Evolutionary conservation across 164 flowering plant genomes (phyloP), one percentile per base, ranked within the genome.

Genomic region (Amborella trichopoda): DNA sequence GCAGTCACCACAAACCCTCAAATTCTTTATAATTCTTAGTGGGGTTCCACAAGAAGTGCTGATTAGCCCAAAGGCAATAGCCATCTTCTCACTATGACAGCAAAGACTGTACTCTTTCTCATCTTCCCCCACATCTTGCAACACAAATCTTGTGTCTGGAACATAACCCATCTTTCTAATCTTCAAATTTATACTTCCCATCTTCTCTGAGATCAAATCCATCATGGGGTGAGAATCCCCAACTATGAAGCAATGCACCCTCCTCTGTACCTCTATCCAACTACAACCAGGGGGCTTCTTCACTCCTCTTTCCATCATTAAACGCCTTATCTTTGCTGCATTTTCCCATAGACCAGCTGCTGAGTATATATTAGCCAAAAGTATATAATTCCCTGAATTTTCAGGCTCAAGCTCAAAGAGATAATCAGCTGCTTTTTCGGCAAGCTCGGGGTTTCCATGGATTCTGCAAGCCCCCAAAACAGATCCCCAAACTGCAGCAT

Each of bases 401-500:
- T 43, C 65, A 8, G 94, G 93, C 55, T 89, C 95, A 16, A 82
- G 82, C 61, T 62, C 64, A 26, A 62, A 45, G 48, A 85, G 54
- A 43, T 72, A 72, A 57, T 62, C 60, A 6, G 83, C 80, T 9
- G 93, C 90, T 9, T 70, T 42, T 59, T 78, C 77, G 19, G 82
- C 95, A 12, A 89, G 74, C 23, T 77, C 82, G 14, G 81, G 56
- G 49, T 80, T 65, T 20, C 83, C 82, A 64, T 80, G 79, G 23
- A 40, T 75, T 61, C 69, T 74, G 58, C 96, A 86, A 3, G 90
- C 89, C 18, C 93, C 94, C 32, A 86, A 56, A 23, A 86, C 53
- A 26, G 96, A 86, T 34, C 94, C 94, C 98, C 96, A 91, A 6
- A 83, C 94, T 62, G 73, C 79, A 26, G 63, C 52, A 60, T 91